Evolutionary conservation across 768 basidiomycete genomes (phyloP), one percentile per base, ranked within the genome.

Genomic region (Coprinopsis strossmayeri): DNA sequence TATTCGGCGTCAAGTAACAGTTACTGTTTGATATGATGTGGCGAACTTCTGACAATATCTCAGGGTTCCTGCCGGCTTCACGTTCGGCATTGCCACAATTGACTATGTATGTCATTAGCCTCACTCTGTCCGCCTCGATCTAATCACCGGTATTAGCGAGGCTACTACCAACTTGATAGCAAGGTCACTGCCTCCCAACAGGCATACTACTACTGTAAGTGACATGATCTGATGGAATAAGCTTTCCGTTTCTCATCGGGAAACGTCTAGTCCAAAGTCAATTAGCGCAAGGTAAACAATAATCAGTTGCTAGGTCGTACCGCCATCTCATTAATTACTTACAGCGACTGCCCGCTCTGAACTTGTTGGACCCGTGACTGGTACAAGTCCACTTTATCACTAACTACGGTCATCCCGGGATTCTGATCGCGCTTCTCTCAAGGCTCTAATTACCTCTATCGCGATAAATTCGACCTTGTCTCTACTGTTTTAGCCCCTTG

Each of bases 91-190:
- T 41, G 56, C 59, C 21, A 56, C 50, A 15, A 54, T 60, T 37
- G 59, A 59, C 44, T 59, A 59, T 39, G 60, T 59, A 41, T n/a
- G 57, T 46, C 13, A 3, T 15, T 15, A 15, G 54, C 23, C 24
- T 35, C 17, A 11, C 7, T 10, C 7, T 15, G 13, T 21, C 3
- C 13, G 24, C 26, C 25, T 32, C 10, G 42, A 28, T 32, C 40
- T 40, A 17, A 37, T 26, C 46, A 9, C 11, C 12, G 11, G 18
- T 21, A 41, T 26, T 12, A 60, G 56, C 59, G 59, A 28, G 59
- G 59, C 20, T 62, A 58, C 40, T 62, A 62, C 44, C 59, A 62
- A 46, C 55, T 60, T 21, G 61, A 60, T 45, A 50, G 42, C 23
- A 48, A 52, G 30, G 61, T 59, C 0, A 59, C 58, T 17, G 58